Evolutionary conservation across 768 basidiomycete genomes (phyloP).

Genomic region (Russula griseocarnosa): DNA sequence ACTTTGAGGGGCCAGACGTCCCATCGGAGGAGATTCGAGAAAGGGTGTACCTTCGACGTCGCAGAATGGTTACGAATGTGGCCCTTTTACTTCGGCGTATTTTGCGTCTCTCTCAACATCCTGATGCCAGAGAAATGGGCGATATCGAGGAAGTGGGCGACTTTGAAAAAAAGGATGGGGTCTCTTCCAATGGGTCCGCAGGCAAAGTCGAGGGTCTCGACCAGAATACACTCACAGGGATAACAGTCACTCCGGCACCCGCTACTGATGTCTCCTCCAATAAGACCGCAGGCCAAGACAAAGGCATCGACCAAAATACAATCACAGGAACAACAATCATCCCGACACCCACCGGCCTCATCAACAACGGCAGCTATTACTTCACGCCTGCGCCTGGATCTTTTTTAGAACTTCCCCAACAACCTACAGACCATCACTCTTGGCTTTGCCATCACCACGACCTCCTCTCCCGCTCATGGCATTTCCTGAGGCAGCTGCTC

Average conservation of each 20-base stretch:
- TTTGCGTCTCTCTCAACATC: not conserved
- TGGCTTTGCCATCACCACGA: not conserved
- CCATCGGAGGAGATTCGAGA: conserved; percentile 53
- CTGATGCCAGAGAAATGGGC: not conserved
- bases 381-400: too few relatives aligned
- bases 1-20: conserved; percentile 62
- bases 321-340: not conserved
- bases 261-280: not conserved
- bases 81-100: not conserved
- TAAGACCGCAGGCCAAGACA: not conserved
- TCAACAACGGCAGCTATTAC: too few relatives aligned
- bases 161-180: not conserved
- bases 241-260: not conserved
- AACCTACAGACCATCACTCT: not conserved
- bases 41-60: conserved; percentile 40
- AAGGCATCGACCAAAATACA: not conserved
- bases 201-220: not conserved
- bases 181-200: not conserved
- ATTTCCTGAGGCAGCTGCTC: conserved; percentile 32
- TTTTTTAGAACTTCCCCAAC: not conserved
- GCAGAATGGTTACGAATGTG: conserved; percentile 21
- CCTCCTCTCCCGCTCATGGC: not conserved
- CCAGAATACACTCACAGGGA: not conserved
- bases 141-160: not conserved
- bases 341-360: not conserved